A percentile compares a stretch with the other conserved stretches of the same genome.
Evolutionary conservation across 2,329 filamentous ascomycete genomes (phyloP).

Genomic region (Colletotrichum siamense): DNA sequence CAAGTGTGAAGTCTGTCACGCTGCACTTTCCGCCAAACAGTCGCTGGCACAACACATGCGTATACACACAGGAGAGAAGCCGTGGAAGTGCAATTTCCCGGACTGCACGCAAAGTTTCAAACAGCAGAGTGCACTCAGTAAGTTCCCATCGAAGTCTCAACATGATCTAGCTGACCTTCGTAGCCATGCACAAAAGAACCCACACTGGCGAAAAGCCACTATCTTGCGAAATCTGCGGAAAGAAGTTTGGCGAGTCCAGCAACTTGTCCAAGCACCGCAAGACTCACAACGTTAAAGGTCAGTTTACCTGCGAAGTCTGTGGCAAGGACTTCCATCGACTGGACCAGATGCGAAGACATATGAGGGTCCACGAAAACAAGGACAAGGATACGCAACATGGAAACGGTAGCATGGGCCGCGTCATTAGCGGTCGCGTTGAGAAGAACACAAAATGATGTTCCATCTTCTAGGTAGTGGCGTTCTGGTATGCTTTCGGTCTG

Average conservation of each 20-base stretch:
- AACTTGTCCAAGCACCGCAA: conserved; percentile 71
- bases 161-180: neutral
- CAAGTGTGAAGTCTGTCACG: conserved; percentile 59
- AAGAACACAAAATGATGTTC: neutral
- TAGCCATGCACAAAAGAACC: conserved; percentile 71
- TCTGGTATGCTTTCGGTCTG: neutral
- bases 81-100: conserved; percentile 58
- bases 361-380: conserved; percentile 36
- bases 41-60: conserved; percentile 71
- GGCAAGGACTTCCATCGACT: conserved; percentile 62
- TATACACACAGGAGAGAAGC: conserved; percentile 70
- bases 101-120: conserved; percentile 66
- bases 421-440: neutral
- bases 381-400: neutral
- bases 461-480: neutral
- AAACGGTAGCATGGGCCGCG: neutral
- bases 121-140: conserved; percentile 71
- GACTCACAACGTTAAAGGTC: conserved; percentile 61
- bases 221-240: conserved; percentile 62
- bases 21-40: conserved; percentile 69
- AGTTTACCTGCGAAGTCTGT: conserved; percentile 59
- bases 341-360: conserved; percentile 66
- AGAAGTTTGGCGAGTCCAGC: conserved; percentile 68
- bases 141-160: conserved; percentile 27
- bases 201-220: conserved; percentile 72